phyloP scores from a whole-genome alignment of 192 early-diverging fungal genomes.

The Chytriomyces sp. region DNA sequence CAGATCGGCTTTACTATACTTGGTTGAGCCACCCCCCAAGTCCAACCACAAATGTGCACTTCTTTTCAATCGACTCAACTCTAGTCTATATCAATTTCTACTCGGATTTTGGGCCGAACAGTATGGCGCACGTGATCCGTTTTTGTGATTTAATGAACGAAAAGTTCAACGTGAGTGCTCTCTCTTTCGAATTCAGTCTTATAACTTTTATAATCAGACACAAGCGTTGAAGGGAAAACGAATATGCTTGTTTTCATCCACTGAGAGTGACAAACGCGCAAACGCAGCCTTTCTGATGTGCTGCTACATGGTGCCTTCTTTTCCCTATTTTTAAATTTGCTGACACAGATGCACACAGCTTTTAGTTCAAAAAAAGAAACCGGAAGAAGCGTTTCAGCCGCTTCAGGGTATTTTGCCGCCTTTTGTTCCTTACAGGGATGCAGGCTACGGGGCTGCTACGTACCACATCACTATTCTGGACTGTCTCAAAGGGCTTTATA shows the following conservation, averaged over 20 bases:
- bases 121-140: slow-evolving; percentile 63
- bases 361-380: slow-evolving; percentile 58
- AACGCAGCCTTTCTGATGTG: slow-evolving; percentile 72
- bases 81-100: slow-evolving; percentile 67
- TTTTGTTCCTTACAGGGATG: slow-evolving; percentile 71
- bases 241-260: slow-evolving; percentile 57
- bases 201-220: slow-evolving; percentile 42
- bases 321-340: background rate
- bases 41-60: slow-evolving; percentile 48
- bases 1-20: slow-evolving; percentile 68
- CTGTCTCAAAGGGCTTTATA: slow-evolving; percentile 65
- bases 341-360: slow-evolving; percentile 42
- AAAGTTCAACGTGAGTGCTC: slow-evolving; percentile 60
- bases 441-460: slow-evolving; percentile 67
- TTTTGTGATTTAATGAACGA: slow-evolving; percentile 64
- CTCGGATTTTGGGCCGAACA: slow-evolving; percentile 69
- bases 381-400: slow-evolving; percentile 63
- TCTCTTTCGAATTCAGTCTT: background rate
- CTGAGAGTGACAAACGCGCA: slow-evolving; percentile 61
- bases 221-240: slow-evolving; percentile 32
- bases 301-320: slow-evolving; percentile 63
- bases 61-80: slow-evolving; percentile 61
- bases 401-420: slow-evolving; percentile 49
- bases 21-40: slow-evolving; percentile 44
- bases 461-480: slow-evolving; percentile 69